Conservation (phyloP, 257 asterid genomes). For the Nemophila menziesii region DNA sequence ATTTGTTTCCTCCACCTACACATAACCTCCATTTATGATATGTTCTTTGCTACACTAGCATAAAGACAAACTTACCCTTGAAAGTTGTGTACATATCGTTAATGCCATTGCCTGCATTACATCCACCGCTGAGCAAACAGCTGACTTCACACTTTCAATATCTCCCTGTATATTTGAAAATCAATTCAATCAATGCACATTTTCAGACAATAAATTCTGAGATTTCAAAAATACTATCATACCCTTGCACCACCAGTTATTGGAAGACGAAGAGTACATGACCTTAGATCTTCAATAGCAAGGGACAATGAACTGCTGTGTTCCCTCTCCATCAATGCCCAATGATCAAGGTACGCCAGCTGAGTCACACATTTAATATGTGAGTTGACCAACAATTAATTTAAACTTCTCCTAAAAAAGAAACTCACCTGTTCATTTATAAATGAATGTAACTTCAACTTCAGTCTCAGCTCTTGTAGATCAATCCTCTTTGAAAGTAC, state of each 20-base stretch:
- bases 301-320: slow-evolving; percentile 46
- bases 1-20: slow-evolving; percentile 66
- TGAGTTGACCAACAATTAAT: background rate
- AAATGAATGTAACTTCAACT: slow-evolving; percentile 47
- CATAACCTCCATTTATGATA: background rate
- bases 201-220: slow-evolving; percentile 1
- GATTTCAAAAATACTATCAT: slow-evolving; percentile 18
- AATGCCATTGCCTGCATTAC: slow-evolving; percentile 74
- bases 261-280: slow-evolving; percentile 65
- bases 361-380: slow-evolving; percentile 14
- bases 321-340: slow-evolving; percentile 61
- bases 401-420: background rate
- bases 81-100: slow-evolving; percentile 39
- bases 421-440: slow-evolving; percentile 52
- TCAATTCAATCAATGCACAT: slow-evolving; percentile 7
- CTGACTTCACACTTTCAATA: slow-evolving; percentile 43
- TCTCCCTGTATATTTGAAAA: slow-evolving; percentile 39
- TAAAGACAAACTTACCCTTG: slow-evolving; percentile 33
- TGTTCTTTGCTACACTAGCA: background rate
- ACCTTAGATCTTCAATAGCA: slow-evolving; percentile 53
- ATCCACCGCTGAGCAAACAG: slow-evolving; percentile 66
- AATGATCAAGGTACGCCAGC: slow-evolving; percentile 52
- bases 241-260: slow-evolving; percentile 71
- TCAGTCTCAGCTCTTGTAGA: slow-evolving; percentile 57
- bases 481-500: slow-evolving; percentile 44